phyloP scores from a whole-genome alignment of 495 filamentous ascomycete genomes.

The Rusavskia elegans region DNA sequence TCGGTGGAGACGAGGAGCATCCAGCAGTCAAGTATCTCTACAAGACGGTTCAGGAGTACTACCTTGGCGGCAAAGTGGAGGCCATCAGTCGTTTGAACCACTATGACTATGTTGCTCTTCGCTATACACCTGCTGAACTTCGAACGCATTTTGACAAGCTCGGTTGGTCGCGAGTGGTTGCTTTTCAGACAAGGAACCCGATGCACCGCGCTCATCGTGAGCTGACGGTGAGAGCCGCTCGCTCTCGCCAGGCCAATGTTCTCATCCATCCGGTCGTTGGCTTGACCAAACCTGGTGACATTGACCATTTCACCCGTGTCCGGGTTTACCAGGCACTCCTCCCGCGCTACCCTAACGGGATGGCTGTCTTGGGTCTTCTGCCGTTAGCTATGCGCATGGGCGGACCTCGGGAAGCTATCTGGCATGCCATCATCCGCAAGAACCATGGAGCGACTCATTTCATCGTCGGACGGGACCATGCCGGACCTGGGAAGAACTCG shows the following conservation, averaged over 20 bases:
- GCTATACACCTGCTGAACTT: slow-evolving; percentile 91
- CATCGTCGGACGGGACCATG: slow-evolving; percentile 96
- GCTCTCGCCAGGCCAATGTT: slow-evolving; percentile 89
- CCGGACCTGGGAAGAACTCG: slow-evolving; percentile 92
- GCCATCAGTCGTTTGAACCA: slow-evolving; percentile 89
- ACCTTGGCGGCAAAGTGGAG: slow-evolving; percentile 89
- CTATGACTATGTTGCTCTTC: slow-evolving; percentile 94
- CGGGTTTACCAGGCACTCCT: slow-evolving; percentile 95
- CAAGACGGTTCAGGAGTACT: slow-evolving; percentile 65
- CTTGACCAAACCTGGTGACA: slow-evolving; percentile 95
- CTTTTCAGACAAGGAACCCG: slow-evolving; percentile 95
- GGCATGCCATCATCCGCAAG: slow-evolving; percentile 99
- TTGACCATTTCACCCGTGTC: slow-evolving; percentile 98
- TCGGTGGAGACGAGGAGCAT: slow-evolving; percentile 86
- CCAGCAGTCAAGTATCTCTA: slow-evolving; percentile 83
- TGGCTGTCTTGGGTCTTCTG: slow-evolving; percentile 92
- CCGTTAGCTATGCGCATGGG: slow-evolving; percentile 98
- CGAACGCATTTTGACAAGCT: slow-evolving; percentile 97
- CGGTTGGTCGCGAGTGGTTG: slow-evolving; percentile 89
- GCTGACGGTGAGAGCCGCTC: slow-evolving; percentile 89
- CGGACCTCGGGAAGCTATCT: slow-evolving; percentile 93
- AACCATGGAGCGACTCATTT: slow-evolving; percentile 99
- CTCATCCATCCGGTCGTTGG: slow-evolving; percentile 98
- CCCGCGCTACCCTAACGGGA: slow-evolving; percentile 95
- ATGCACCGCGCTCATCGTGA: slow-evolving; percentile 99